These are phyloP conservation scores for Cercospora sp. DNA, from an alignment of 2,329 filamentous ascomycete genomes.

Conservation along the genomic window DNA sequence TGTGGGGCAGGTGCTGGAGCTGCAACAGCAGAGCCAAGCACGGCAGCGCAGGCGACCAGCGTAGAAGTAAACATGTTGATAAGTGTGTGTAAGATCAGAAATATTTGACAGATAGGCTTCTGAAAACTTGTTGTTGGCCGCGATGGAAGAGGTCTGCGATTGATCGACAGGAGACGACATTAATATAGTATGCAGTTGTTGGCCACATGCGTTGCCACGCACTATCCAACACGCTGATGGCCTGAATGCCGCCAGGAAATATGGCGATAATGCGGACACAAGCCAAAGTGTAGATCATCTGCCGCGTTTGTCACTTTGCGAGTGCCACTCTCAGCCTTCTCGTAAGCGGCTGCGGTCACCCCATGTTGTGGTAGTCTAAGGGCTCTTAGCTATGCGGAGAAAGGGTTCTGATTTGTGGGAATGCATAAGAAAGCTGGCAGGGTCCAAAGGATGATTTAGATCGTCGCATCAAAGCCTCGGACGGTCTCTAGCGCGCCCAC, in stretches of 20 bases:
- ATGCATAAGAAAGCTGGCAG: background rate
- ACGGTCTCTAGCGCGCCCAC: background rate
- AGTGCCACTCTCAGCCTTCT: background rate
- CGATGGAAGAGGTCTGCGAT: background rate
- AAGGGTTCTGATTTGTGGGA: background rate
- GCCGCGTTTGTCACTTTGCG: background rate
- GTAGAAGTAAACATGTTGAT: background rate
- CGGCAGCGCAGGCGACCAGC: background rate
- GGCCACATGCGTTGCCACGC: background rate
- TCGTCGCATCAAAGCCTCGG: background rate
- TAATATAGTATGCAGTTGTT: background rate
- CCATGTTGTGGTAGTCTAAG: background rate
- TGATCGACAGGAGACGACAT: background rate
- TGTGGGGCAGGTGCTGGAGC: background rate
- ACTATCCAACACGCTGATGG: background rate
- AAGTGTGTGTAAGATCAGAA: background rate
- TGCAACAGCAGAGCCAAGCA: background rate
- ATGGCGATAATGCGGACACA: slow-evolving; percentile 1
- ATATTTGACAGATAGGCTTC: background rate
- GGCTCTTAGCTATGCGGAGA: background rate
- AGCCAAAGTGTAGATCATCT: background rate
- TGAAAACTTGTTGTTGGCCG: background rate
- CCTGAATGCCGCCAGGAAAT: background rate
- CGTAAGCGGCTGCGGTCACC: background rate
- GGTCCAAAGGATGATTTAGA: slow-evolving; percentile 1